phyloP scores from a whole-genome alignment of 2,329 filamentous ascomycete genomes.

The Fusarium sp. region DNA sequence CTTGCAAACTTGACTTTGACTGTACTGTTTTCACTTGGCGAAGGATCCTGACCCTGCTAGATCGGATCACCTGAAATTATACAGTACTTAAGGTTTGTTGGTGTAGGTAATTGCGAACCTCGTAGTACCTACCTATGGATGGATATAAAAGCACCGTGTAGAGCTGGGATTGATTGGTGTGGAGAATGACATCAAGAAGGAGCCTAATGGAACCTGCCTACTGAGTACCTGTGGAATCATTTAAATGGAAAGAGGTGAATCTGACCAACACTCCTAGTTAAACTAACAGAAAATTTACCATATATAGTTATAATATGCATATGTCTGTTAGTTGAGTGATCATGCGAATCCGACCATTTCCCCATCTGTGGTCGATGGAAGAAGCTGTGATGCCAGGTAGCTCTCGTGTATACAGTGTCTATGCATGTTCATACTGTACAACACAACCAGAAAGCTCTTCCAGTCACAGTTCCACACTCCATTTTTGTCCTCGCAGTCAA shows the following conservation, averaged over 20 bases:
- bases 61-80: not conserved
- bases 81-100: not conserved
- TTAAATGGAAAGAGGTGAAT: not conserved
- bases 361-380: not conserved
- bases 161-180: conserved; percentile 1
- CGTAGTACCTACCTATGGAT: not conserved
- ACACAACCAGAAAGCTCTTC: not conserved
- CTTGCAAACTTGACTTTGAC: not conserved
- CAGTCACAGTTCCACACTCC: conserved; percentile 13
- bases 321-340: not conserved
- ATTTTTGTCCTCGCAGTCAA: conserved; percentile 23
- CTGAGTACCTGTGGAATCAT: not conserved
- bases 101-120: not conserved
- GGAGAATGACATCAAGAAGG: conserved; percentile 18
- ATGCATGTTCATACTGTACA: conserved; percentile 1
- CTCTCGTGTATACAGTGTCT: not conserved
- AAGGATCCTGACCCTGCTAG: not conserved
- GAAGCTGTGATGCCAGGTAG: not conserved
- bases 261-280: too few species aligned
- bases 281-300: not conserved
- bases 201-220: not conserved
- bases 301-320: not conserved
- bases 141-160: not conserved
- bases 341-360: not conserved
- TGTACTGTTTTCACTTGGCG: not conserved